Conservation (phyloP, 176 grass and related monocot genomes). For the Zea luxurians region DNA sequence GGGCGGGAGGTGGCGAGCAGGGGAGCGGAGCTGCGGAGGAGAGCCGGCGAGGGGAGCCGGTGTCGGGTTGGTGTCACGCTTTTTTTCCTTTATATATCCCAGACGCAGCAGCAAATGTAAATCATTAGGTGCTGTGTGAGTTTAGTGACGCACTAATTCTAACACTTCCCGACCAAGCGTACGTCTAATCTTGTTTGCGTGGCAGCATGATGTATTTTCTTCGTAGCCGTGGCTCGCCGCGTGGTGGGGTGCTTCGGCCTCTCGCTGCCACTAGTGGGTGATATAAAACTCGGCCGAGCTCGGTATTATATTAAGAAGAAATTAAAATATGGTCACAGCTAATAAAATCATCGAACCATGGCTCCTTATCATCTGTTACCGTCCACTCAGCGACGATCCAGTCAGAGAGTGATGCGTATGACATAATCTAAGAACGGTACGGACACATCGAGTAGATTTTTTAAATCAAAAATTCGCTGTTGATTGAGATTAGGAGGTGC, state of each 20-base stretch:
- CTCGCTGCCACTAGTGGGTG: background rate
- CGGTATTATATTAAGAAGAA: too few species aligned
- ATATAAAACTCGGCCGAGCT: too few species aligned
- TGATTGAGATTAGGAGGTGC: too few species aligned
- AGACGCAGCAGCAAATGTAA: constrained; percentile 4
- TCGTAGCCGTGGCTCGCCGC: constrained; percentile 13
- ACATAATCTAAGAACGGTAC: too few species aligned
- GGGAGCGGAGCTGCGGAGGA: constrained; percentile 17
- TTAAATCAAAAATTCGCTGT: too few species aligned
- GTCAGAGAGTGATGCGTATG: too few species aligned
- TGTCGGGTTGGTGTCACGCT: constrained; percentile 33
- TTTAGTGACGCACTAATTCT: constrained; percentile 41
- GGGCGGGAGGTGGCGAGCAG: constrained; percentile 53
- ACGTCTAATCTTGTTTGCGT: background rate
- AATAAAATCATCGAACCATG: too few species aligned
- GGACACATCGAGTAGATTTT: too few species aligned
- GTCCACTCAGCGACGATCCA: too few species aligned
- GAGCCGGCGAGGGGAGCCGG: background rate
- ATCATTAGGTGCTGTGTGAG: constrained; percentile 41
- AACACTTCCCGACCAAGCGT: constrained; percentile 10
- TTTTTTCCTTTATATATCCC: background rate
- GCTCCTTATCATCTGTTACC: too few species aligned
- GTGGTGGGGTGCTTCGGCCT: background rate
- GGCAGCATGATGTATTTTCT: background rate
- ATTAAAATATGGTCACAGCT: too few species aligned